Evolutionary conservation across 108 stramenopile species (phyloP).

Genomic region (Stephanodiscus triporus): DNA sequence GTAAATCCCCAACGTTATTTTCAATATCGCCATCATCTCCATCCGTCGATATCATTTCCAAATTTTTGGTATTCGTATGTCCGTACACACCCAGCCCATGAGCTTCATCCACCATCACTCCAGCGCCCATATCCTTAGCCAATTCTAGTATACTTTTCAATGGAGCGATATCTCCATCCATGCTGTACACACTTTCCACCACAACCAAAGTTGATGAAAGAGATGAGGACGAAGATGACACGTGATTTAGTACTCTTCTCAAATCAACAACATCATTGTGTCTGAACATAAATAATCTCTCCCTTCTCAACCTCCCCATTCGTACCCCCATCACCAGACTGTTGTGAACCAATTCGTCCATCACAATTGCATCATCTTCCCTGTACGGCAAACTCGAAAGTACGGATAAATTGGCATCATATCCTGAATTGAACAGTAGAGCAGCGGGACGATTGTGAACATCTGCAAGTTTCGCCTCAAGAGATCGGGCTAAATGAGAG

Average conservation of each 20-base stretch:
- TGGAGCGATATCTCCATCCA: conserved; percentile 97
- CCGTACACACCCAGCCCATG: conserved; percentile 88
- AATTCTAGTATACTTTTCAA: conserved; percentile 72
- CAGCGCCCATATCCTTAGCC: conserved; percentile 59
- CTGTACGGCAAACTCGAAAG: conserved; percentile 74
- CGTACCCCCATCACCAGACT: conserved; percentile 87
- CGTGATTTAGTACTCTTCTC: conserved; percentile 46
- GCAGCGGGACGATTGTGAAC: conserved; percentile 82
- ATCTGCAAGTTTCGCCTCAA: conserved; percentile 75
- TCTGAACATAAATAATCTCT: conserved; percentile 56
- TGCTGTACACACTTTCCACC: conserved; percentile 96
- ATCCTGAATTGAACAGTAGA: conserved; percentile 93
- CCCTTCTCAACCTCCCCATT: conserved; percentile 57
- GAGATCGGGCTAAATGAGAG: conserved; percentile 62
- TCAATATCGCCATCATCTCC: background rate
- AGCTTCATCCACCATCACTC: conserved; percentile 90
- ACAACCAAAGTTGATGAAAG: conserved; percentile 66
- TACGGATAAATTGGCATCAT: conserved; percentile 95
- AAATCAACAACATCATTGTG: conserved; percentile 89
- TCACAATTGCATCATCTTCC: conserved; percentile 72
- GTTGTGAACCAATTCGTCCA: conserved; percentile 95
- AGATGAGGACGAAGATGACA: conserved; percentile 21
- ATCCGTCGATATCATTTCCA: conserved; percentile 10
- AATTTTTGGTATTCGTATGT: conserved; percentile 51
- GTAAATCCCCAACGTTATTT: background rate